Percentiles rank a stretch among this genome's conserved stretches.
Conservation (phyloP, 106 monocot genomes). For the Platanthera guangdongensis region DNA sequence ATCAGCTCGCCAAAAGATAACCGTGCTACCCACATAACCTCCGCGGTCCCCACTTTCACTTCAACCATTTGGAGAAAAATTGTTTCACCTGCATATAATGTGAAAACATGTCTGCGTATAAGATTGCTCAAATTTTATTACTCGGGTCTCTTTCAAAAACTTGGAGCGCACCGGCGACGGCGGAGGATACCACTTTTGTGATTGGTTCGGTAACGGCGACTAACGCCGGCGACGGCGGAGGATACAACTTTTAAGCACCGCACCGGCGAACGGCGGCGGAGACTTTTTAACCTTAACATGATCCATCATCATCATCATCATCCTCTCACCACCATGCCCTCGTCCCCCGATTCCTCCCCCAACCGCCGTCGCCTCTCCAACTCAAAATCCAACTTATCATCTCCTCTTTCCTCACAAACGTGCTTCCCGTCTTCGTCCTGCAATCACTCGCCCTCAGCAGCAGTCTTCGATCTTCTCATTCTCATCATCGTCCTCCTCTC, state of each 20-base stretch:
- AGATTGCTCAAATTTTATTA: no score
- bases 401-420: neutral
- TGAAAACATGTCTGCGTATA: no score
- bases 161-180: no score
- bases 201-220: no score
- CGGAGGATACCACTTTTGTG: no score
- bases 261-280: neutral
- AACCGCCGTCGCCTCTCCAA: conserved; percentile 4
- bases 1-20: no score
- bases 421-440: conserved; percentile 9
- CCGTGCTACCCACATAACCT: no score
- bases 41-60: no score
- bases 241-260: neutral
- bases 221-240: no score
- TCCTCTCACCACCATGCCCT: neutral
- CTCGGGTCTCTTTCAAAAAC: no score
- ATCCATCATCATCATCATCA: neutral
- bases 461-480: conserved; percentile 57
- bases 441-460: conserved; percentile 52
- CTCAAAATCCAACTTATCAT: neutral
- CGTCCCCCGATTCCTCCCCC: neutral
- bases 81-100: no score
- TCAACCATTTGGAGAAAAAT: no score
- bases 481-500: conserved; percentile 68
- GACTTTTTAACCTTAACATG: neutral